Evolutionary conservation across 306 rosid species (phyloP).

Genomic region (Astragalus membranaceus): DNA sequence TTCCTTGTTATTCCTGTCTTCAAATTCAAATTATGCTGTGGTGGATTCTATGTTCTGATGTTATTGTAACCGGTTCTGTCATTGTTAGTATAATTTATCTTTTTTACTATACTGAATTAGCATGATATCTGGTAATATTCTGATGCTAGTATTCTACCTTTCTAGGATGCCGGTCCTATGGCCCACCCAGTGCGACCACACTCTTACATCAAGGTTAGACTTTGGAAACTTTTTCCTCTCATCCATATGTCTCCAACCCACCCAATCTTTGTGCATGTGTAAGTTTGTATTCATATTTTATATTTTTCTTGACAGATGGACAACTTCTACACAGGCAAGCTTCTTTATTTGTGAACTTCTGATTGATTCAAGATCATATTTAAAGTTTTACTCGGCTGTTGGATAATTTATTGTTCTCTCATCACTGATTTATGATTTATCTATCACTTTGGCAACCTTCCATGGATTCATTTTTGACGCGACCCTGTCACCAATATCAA

Average conservation of each 20-base stretch:
- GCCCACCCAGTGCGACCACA: conserved; percentile 99
- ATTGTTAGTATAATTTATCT: neutral
- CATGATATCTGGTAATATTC: neutral
- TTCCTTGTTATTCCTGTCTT: neutral
- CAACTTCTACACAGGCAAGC: conserved; percentile 95
- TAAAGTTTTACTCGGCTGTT: neutral
- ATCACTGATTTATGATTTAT: conserved; percentile 19
- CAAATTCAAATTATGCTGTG: neutral
- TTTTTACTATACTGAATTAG: conserved; percentile 3
- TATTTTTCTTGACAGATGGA: conserved; percentile 72
- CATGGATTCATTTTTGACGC: conserved; percentile 32
- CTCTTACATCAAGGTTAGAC: conserved; percentile 91
- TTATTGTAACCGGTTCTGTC: neutral
- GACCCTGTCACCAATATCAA: conserved; percentile 42
- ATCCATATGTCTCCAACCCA: neutral
- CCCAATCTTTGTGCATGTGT: neutral
- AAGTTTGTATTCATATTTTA: conserved; percentile 23
- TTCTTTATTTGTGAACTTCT: conserved; percentile 15
- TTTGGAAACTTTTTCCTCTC: conserved; percentile 12
- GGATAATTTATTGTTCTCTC: conserved; percentile 19
- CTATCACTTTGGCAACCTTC: conserved; percentile 28
- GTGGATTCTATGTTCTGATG: neutral
- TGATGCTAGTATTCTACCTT: conserved; percentile 23
- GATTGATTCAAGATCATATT: conserved; percentile 9
- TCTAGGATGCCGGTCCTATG: conserved; percentile 98